Evolutionary conservation across 176 grass and related monocot species (phyloP).

Genomic region (Alloteropsis semialata): DNA sequence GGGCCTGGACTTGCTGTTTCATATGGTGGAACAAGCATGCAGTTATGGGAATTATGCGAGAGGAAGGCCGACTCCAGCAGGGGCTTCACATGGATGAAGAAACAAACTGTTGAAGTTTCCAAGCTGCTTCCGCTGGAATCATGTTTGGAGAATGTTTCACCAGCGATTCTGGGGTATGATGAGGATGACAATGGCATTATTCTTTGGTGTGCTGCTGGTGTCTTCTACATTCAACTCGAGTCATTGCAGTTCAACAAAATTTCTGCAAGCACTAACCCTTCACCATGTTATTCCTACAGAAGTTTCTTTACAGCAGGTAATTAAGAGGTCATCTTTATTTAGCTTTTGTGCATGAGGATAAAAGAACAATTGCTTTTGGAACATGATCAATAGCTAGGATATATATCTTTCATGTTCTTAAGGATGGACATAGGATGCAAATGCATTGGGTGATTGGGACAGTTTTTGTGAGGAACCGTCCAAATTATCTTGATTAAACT

Average conservation of each 20-base stretch:
- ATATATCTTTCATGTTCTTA: no score
- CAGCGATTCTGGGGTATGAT: background rate
- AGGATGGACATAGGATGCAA: no score
- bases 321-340: background rate
- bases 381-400: no score
- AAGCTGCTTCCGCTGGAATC: background rate
- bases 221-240: background rate
- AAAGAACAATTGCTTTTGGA: background rate
- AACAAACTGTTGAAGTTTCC: background rate
- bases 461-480: no score
- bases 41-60: background rate
- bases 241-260: background rate
- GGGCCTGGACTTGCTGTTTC: background rate
- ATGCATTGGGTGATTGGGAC: no score
- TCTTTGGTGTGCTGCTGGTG: background rate
- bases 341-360: background rate
- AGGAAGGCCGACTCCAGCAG: background rate
- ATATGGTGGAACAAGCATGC: background rate
- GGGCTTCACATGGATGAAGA: background rate
- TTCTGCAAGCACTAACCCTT: background rate
- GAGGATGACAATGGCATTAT: background rate
- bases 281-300: background rate
- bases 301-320: background rate
- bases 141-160: fast-evolving
- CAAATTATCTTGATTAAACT: no score